Evolutionary conservation across 305 asterid genomes (phyloP).

Genomic region (Fraxinus baroniana): DNA sequence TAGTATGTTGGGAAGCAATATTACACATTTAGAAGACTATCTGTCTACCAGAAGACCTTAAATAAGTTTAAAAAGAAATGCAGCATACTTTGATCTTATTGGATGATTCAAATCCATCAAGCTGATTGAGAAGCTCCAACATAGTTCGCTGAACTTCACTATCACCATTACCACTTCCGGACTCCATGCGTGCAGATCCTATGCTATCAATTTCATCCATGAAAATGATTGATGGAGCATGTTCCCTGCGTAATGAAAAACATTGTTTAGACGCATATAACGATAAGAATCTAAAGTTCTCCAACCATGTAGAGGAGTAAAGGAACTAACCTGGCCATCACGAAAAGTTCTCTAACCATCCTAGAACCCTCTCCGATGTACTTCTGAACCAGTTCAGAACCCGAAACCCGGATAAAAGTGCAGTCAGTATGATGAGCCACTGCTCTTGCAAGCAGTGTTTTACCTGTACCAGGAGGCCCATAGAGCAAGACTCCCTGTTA

Average conservation of each 20-base stretch:
- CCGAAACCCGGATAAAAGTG: slow-evolving; percentile 96
- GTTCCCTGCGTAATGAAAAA: slow-evolving; percentile 56
- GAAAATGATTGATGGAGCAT: slow-evolving; percentile 91
- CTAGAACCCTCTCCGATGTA: slow-evolving; percentile 98
- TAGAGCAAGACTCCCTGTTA: slow-evolving; percentile 85
- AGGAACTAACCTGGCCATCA: slow-evolving; percentile 90
- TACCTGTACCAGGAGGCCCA: slow-evolving; percentile 98
- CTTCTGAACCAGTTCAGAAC: slow-evolving; percentile 94
- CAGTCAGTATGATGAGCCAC: slow-evolving; percentile 99
- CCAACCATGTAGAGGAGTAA: background rate
- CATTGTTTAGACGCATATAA: slow-evolving; percentile 6
- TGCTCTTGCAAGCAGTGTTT: slow-evolving; percentile 95
- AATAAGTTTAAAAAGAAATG: background rate
- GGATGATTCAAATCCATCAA: slow-evolving; percentile 97
- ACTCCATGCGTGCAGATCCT: slow-evolving; percentile 89
- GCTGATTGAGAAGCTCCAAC: slow-evolving; percentile 96
- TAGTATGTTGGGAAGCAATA: background rate
- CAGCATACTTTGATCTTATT: slow-evolving; percentile 66
- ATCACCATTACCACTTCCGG: slow-evolving; percentile 95
- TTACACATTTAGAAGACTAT: background rate
- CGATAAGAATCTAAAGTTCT: background rate
- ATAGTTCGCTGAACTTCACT: slow-evolving; percentile 97
- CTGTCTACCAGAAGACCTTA: background rate
- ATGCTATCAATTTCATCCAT: slow-evolving; percentile 99
- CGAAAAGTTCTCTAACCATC: slow-evolving; percentile 98